Evolutionary conservation across 2,329 filamentous ascomycete genomes (phyloP).

Genomic region (Neonectria magnoliae): DNA sequence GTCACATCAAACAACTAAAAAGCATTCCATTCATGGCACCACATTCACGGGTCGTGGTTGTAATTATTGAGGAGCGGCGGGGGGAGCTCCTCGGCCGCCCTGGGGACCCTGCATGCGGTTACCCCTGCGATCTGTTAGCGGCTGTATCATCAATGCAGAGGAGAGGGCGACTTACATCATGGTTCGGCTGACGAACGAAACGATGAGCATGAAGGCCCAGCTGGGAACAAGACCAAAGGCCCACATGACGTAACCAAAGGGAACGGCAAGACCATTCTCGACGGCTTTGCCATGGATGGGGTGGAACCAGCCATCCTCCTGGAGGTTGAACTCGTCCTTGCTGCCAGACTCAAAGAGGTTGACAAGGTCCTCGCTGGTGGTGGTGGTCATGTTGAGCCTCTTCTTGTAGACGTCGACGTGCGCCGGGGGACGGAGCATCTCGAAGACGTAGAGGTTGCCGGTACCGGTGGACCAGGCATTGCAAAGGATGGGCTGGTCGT

Average conservation of each 20-base stretch:
- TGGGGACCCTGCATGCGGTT: conserved; percentile 46
- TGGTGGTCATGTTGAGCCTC: conserved; percentile 75
- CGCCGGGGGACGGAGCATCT: conserved; percentile 71
- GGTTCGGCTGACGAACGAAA: conserved; percentile 77
- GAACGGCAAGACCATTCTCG: conserved; percentile 69
- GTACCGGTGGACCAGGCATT: conserved; percentile 75
- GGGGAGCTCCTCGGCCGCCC: conserved; percentile 24
- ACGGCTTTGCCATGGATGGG: conserved; percentile 77
- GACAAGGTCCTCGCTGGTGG: conserved; percentile 71
- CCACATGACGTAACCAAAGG: conserved; percentile 75
- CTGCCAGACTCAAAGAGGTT: conserved; percentile 63
- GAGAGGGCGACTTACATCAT: conserved; percentile 72
- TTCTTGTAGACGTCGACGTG: conserved; percentile 72
- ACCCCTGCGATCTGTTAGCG: conserved; percentile 48
- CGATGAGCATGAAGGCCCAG: conserved; percentile 81
- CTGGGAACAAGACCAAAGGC: conserved; percentile 72
- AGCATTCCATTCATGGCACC: conserved; percentile 22
- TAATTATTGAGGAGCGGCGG: conserved; percentile 33
- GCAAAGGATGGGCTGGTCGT: conserved; percentile 78
- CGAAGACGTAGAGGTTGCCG: conserved; percentile 73
- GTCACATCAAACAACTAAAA: conserved; percentile 24
- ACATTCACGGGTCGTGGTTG: not conserved
- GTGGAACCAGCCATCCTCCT: conserved; percentile 74
- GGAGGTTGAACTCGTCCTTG: conserved; percentile 58
- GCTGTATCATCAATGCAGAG: conserved; percentile 4